Evolutionary conservation across 169 alveolate species (phyloP).

Genomic region (Amoebophrya sp.): DNA sequence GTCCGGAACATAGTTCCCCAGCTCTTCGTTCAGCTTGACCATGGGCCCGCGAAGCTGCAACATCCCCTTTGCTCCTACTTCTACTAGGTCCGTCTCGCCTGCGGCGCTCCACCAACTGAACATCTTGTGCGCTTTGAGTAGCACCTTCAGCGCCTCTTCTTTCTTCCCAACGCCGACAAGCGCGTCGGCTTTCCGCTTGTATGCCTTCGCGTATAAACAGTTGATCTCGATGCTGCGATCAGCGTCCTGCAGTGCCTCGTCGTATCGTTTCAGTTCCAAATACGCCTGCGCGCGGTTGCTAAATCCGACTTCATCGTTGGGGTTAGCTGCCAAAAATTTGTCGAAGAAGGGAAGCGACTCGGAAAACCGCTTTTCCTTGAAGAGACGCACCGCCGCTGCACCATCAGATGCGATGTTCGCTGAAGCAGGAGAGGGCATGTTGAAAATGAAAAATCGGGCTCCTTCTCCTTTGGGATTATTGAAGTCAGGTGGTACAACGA

Average conservation of each 20-base stretch:
- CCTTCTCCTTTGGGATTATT: no score
- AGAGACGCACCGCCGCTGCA: not conserved
- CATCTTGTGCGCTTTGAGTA: not conserved
- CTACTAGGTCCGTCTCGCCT: no score
- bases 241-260: not conserved
- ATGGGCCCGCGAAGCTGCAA: not conserved
- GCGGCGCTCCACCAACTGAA: not conserved
- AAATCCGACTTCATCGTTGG: not conserved
- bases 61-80: no score
- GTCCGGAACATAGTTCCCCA: not conserved
- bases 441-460: no score
- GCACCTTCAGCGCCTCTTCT: not conserved
- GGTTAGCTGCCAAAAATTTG: not conserved
- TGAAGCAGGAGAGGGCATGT: no score
- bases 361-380: not conserved
- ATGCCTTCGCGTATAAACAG: not conserved
- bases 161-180: not conserved
- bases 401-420: not conserved
- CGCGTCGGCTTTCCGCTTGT: not conserved
- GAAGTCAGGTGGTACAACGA: no score
- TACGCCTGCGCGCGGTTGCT: conserved; percentile 7
- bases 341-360: not conserved
- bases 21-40: not conserved
- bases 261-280: not conserved
- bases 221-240: not conserved